Evolutionary conservation across 768 basidiomycete genomes (phyloP), one percentile per base, ranked within the genome.

Genomic region (Lactarius deliciosus): DNA sequence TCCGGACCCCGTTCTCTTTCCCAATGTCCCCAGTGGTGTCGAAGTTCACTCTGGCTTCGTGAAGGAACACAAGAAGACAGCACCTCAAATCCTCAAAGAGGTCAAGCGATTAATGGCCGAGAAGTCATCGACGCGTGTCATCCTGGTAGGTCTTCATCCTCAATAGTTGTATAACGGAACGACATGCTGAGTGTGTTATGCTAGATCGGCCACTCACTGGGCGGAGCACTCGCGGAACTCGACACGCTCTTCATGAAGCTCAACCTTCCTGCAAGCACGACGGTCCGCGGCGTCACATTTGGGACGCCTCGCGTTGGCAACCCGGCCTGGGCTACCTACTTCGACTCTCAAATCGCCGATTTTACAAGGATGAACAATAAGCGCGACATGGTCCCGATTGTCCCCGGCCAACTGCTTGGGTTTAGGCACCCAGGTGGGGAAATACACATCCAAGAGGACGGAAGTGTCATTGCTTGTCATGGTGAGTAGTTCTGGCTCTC

Each of bases 261-360:
- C 25, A 69, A 71, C 59, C 59, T 71, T n/a, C 70, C 68, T 25
- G 36, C 36, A 9, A 57, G 43, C 30, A 71, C 68, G 8, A 43
- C 38, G 1, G n/a, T 71, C 53, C 59, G 60, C 59, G 70, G 68
- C 25, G 64, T 71, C 43, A 69, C 70, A 16, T 71, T 66, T 63
- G 70, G 70, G 55, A 66, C 41, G 16, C 70, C 70, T 13, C 70
- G 70, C 36, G 63, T 69, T 25, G 70, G 70, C 8, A 66, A 71
- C 20, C 0, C 6, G 2, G 60, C 43, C 9, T 71, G 64, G 60
- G 64, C 62, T 30, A 58, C 36, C 3, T 69, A 57, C 47, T 69
- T 71, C 38, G 62, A 71, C 36, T 43, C 64, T n/a, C 68, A 66
- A 9, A 40, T 69, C 18, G 25, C 68, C 20, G 30, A 61, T 20